A percentile compares a stretch with the other conserved stretches of the same genome.
Evolutionary conservation across 2,329 filamentous ascomycete genomes (phyloP).

Genomic region (Metarhizium album): DNA sequence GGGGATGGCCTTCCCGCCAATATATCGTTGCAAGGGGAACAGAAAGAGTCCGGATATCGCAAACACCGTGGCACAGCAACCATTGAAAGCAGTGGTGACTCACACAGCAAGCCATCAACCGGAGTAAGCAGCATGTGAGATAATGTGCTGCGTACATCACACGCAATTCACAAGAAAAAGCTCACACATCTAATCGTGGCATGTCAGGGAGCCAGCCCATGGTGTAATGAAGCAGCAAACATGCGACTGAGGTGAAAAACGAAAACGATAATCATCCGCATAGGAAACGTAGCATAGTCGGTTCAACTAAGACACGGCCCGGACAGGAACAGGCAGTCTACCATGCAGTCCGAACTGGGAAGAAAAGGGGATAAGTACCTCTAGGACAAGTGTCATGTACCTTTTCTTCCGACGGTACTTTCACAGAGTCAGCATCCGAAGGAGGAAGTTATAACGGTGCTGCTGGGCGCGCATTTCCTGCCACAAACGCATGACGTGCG

Average conservation of each 20-base stretch:
- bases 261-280: not conserved
- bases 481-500: not conserved
- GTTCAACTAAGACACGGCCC: not conserved
- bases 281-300: no score
- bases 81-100: no score
- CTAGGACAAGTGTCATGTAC: not conserved
- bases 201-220: not conserved
- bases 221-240: not conserved
- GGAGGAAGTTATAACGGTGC: not conserved
- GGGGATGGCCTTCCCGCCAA: no score
- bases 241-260: not conserved
- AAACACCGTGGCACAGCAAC: no score
- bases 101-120: no score
- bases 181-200: no score
- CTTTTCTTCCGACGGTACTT: constrained; percentile 1
- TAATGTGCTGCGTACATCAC: no score
- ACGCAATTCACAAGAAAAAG: no score
- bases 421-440: not conserved
- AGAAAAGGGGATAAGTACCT: not conserved
- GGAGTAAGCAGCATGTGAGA: no score
- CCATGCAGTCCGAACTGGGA: not conserved
- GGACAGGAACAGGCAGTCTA: not conserved
- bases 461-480: not conserved
- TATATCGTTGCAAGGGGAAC: no score
- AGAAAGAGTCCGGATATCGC: no score